Percentiles rank a stretch among this genome's conserved stretches.
These are phyloP conservation scores for Beta macrorhiza DNA, from an alignment of 179 eudicot species.

Conservation along the genomic window DNA sequence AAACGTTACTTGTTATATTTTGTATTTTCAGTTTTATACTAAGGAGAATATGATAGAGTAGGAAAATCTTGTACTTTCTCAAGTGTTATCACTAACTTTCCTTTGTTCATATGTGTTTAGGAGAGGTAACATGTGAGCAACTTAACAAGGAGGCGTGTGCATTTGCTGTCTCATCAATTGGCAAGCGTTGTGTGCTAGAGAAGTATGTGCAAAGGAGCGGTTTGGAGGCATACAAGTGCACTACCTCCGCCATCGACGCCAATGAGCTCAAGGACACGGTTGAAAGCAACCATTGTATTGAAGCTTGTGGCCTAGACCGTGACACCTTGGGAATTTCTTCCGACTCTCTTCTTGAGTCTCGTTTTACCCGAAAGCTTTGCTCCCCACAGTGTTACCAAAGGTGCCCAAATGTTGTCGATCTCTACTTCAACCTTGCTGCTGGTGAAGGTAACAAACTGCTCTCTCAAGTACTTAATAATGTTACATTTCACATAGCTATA, in stretches of 20 bases:
- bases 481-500: neutral
- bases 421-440: constrained; percentile 78
- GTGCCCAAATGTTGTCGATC: constrained; percentile 66
- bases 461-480: neutral
- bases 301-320: constrained; percentile 62
- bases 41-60: no score
- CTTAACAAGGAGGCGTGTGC: constrained; percentile 63
- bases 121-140: constrained; percentile 56
- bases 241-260: constrained; percentile 55
- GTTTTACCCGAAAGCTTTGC: constrained; percentile 53
- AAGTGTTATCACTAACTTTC: neutral
- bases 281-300: constrained; percentile 49
- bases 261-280: constrained; percentile 41
- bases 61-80: no score
- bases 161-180: constrained; percentile 60
- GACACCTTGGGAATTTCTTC: constrained; percentile 59
- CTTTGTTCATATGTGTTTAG: constrained; percentile 19
- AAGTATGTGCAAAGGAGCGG: constrained; percentile 48
- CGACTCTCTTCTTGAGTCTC: constrained; percentile 51
- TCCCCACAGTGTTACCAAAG: constrained; percentile 51
- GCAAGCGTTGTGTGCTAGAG: constrained; percentile 77
- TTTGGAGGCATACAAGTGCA: constrained; percentile 37
- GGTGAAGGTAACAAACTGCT: constrained; percentile 58
- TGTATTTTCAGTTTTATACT: no score
- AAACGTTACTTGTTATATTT: no score